Conservation (phyloP, 1,284 basidiomycete species). For the Tetrapyrgos nigripes region DNA sequence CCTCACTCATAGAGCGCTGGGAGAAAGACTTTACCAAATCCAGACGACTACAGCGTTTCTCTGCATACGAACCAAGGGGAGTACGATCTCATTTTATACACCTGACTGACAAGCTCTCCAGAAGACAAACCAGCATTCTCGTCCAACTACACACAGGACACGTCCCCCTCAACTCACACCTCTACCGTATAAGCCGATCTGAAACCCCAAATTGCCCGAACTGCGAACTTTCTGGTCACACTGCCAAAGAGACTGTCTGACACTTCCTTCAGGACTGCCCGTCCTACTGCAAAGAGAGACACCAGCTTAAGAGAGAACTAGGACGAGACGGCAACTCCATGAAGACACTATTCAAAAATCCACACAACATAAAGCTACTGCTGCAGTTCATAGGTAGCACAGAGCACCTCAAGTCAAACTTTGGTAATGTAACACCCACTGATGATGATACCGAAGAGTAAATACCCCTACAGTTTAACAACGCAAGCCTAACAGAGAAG, state of each 20-base stretch:
- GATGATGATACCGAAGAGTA: too few species aligned
- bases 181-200: slow-evolving; percentile 18
- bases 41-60: neutral
- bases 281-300: slow-evolving; percentile 9
- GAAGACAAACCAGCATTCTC: slow-evolving; percentile 26
- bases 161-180: slow-evolving; percentile 23
- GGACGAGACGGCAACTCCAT: neutral
- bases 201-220: slow-evolving; percentile 20
- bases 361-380: neutral
- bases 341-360: neutral
- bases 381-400: neutral
- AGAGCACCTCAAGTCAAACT: too few species aligned
- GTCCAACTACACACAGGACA: too few species aligned
- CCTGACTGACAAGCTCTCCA: slow-evolving; percentile 14
- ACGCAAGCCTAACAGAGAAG: too few species aligned
- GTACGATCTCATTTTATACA: slow-evolving; percentile 15
- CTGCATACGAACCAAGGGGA: too few species aligned
- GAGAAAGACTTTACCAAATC: neutral
- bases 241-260: slow-evolving; percentile 16
- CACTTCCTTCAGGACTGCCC: slow-evolving; percentile 26
- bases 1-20: neutral
- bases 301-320: too few species aligned
- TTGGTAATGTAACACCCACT: too few species aligned
- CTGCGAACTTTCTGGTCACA: slow-evolving; percentile 12
- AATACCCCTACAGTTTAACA: too few species aligned